Base-by-base conservation (phyloP, 768 basidiomycete species). In the Fibroporia radiculosa region DNA sequence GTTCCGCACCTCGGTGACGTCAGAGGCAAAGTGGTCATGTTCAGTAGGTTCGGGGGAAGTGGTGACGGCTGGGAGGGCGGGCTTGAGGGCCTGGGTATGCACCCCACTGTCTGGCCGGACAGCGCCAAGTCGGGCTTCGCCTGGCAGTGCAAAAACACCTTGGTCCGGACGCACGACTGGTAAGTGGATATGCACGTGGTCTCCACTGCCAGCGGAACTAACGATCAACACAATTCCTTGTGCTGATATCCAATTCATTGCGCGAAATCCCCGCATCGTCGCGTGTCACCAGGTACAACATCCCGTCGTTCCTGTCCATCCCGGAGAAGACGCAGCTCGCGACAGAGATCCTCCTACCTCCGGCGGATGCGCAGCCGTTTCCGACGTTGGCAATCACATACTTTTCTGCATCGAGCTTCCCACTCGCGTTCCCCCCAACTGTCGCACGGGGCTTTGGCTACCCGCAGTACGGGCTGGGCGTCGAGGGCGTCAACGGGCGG, bases 111-210 rank as follows among this genome's bases (percentile, higher is more conserved):
- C 1, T 97, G 93, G 93, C 91, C 90, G 0, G 82, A 96, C 63
- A 88, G 79, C 52, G 66, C 62, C 26, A 78, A 75, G 54, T 63
- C 70, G 1, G 87, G 82, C 0, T 97, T 96, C 58, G 67, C 74
- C 34, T 93, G 91, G 90, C 71, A 77, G 56, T 78, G 83, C 55
- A 79, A 80, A 50, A 71, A 74, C 20, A 82, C 81, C 0, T 61
- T 74, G 16, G 79, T 93, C 10, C 74, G 78, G 42, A 86, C 75
- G 7, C 88, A 93, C 41, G 93, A 95, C 60, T 96, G 93, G 93
- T 88, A 54, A 42, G 67, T 40, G 26, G n/a, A n/a, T n/a, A n/a
- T 16, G 32, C 43, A 6, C 34, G 29, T 42, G 13, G 43, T n/a
- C n/a, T n/a, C n/a, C n/a, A n/a, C n/a, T n/a, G n/a, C n/a, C n/a